Base-by-base conservation (phyloP, 805 yeast genomes). In the Starmera amethionina region DNA sequence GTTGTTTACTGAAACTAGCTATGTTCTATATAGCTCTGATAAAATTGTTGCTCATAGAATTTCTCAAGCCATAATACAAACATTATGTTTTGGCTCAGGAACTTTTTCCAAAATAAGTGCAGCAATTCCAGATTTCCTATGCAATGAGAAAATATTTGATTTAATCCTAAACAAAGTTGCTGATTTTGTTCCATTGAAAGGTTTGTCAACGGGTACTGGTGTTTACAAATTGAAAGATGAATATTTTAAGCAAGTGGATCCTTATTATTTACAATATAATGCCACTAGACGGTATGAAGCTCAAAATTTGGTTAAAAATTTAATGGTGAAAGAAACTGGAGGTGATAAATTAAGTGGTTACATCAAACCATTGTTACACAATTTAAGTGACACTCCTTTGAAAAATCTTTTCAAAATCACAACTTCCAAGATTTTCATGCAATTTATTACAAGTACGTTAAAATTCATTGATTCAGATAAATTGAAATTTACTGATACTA, bases 241-340 rank as follows among this genome's bases (percentile, higher is more conserved):
- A 38, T 62, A 63, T 27, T 68, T 62, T 41, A 65, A 63, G 2
- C 63, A 70, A 25, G 73, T 89, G 34, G 93, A 90, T 56, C 95
- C 97, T 0, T 89, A 76, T 52, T 90, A 81, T 54, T 69, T 84
- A 43, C 88, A 87, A 49, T 82, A 82, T 50, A 67, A 82, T 0
- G 64, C 90, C 0, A 87, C 87, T 49, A 79, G 77, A 40, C 73
- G 90, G 40, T 96, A 87, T 41, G 96, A 87, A 44, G 90, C 95
- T 7, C 81, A 83, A 41, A 72, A 70, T 35, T 61, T 77, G 5
- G 61, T 84, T 28, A 78, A 79, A 48, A 73, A 72, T 30, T 55
- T 72, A 25, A 57, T 71, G 33, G 67, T 73, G 9, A 62, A 67
- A 41, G 52, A 61, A 22, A 59, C 58, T 1, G 58, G 65, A 0